Evolutionary conservation across 2,329 filamentous ascomycete genomes (phyloP), one percentile per base, ranked within the genome.

Genomic region (Arthrobotrys entomopaga): DNA sequence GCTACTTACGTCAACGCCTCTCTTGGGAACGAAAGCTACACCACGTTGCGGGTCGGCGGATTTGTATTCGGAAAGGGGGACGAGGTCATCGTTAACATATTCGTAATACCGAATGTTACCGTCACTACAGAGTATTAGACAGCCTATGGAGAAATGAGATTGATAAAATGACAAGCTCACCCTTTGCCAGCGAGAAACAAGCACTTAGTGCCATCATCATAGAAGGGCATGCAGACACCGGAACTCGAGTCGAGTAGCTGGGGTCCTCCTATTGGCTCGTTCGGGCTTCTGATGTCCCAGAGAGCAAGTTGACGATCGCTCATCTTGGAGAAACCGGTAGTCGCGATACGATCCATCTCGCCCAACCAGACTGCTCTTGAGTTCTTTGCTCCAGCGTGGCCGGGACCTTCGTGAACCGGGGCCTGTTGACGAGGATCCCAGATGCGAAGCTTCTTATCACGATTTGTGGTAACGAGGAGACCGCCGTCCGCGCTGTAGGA

Each of bases 51-150:
- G 94, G 77, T 99, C 95, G 43, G 86, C 85, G n/a, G 95, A 98
- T 83, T 97, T 97, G 86, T 98, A 95, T 82, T 98, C 94, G 76
- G 93, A 96, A 64, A 99, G 85, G 82, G 91, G 97, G 83, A 99
- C 94, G 81, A 99, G 97, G 83, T 97, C 97, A 86, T 98, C 94
- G 83, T 98, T 96, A 81, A 96, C 91, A 80, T 96, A 96, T 83
- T 99, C 95, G 82, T 91, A 99, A 86, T 99, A 99, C 77, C 95
- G 93, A 80, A 99, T 99, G 83, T 99, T 99, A 80, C 95, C 95
- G 81, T 99, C 95, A 82, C 92, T 95, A 76, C 15, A 10, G 20
- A n/a, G 29, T 19, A 15, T 66, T 61, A 73, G 69, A 76, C n/a
- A 20, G 77, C 79, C 40, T 78, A 67, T 19, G n/a, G 56, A 6